Percentiles rank a stretch among this genome's conserved stretches.
These are phyloP conservation scores for Harringtonia lauricola DNA, from an alignment of 2,329 filamentous ascomycete genomes.

Conservation along the genomic window DNA sequence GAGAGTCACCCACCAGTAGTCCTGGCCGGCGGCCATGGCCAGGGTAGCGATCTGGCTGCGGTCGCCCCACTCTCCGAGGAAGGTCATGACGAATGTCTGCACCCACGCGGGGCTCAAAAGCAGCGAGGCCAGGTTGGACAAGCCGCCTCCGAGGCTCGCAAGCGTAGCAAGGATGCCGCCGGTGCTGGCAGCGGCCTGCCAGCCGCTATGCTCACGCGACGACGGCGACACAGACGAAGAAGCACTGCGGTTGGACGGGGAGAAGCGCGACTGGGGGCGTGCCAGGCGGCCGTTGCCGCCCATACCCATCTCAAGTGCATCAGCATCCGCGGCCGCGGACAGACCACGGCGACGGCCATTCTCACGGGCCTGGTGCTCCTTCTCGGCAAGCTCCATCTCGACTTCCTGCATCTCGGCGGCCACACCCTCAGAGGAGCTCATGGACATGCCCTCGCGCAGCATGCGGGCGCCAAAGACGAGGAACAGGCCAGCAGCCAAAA, in stretches of 20 bases:
- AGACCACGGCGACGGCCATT: constrained; percentile 47
- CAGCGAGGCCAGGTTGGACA: constrained; percentile 78
- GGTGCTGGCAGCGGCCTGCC: too few species aligned
- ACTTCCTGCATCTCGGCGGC: constrained; percentile 98
- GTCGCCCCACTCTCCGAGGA: constrained; percentile 96
- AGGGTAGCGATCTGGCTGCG: constrained; percentile 96
- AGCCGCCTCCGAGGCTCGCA: constrained; percentile 41
- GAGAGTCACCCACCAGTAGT: constrained; percentile 97
- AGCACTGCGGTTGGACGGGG: constrained; percentile 69
- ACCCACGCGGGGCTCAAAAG: constrained; percentile 95
- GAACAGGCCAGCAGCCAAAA: constrained; percentile 76
- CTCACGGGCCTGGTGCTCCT: constrained; percentile 66
- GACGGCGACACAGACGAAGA: constrained; percentile 69
- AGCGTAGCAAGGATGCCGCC: constrained; percentile 41
- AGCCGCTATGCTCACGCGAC: constrained; percentile 38
- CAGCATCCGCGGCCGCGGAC: constrained; percentile 36
- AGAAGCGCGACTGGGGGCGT: constrained; percentile 62
- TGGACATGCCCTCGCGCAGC: constrained; percentile 74
- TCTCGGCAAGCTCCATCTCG: constrained; percentile 85
- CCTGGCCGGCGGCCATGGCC: constrained; percentile 94
- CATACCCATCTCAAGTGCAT: constrained; percentile 71
- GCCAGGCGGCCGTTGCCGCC: constrained; percentile 48
- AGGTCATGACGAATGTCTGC: constrained; percentile 98
- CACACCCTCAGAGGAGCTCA: constrained; percentile 83
- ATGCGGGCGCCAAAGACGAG: constrained; percentile 80